phyloP scores from a whole-genome alignment of 176 grass and related monocot genomes.

The Phoenix roebelenii region DNA sequence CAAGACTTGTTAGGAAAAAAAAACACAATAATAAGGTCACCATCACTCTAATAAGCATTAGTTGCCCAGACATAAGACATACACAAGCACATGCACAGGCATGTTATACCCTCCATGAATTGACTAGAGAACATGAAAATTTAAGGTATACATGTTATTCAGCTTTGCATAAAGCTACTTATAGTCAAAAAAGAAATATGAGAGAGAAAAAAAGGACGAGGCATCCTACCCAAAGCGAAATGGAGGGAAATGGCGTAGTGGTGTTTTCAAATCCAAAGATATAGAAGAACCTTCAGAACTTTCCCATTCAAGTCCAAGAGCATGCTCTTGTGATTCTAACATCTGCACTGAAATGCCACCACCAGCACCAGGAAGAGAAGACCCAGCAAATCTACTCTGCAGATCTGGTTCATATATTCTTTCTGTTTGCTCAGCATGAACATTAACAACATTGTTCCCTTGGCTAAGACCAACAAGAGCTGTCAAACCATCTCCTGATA shows the following conservation, averaged over 20 bases:
- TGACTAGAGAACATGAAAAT: too few species aligned
- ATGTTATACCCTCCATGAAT: too few species aligned
- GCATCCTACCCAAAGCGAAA: conserved; percentile 86
- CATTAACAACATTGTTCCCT: conserved; percentile 36
- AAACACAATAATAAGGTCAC: too few species aligned
- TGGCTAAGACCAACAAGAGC: conserved; percentile 83
- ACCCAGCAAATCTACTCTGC: conserved; percentile 38
- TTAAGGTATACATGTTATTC: too few species aligned
- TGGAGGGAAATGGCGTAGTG: conserved; percentile 83
- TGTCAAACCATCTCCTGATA: conserved; percentile 83
- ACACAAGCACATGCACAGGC: too few species aligned
- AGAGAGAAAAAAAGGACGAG: conserved; percentile 4
- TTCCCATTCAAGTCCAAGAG: conserved; percentile 50
- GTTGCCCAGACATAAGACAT: too few species aligned
- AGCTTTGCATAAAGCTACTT: too few species aligned
- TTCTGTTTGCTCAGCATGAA: conserved; percentile 22
- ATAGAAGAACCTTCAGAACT: conserved; percentile 55
- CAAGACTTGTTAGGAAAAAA: too few species aligned
- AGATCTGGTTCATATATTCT: conserved; percentile 47
- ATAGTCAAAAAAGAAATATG: not conserved
- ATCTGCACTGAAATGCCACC: conserved; percentile 55
- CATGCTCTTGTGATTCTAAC: conserved; percentile 64
- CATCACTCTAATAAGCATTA: too few species aligned
- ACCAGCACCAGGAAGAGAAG: conserved; percentile 50
- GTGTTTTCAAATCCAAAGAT: conserved; percentile 94